phyloP scores from a whole-genome alignment of 2,329 filamentous ascomycete genomes.

The Sclerotinia borealis region DNA sequence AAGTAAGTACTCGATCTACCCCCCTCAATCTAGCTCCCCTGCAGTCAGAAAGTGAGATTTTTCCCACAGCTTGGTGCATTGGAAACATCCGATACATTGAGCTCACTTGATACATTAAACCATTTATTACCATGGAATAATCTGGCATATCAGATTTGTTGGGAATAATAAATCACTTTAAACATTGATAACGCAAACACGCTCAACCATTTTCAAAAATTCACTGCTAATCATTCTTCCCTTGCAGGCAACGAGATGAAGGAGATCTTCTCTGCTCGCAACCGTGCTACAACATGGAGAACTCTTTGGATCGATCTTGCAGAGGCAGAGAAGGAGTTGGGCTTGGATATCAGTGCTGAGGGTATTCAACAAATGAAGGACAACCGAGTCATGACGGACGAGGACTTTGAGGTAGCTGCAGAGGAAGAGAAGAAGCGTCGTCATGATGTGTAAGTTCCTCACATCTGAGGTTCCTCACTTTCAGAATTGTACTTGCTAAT shows the following conservation, averaged over 20 bases:
- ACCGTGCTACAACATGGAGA: conserved; percentile 41
- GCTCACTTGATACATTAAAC: no score
- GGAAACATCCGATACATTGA: no score
- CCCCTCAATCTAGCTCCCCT: neutral
- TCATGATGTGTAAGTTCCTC: conserved; percentile 49
- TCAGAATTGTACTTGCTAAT: neutral
- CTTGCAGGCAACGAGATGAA: conserved; percentile 54
- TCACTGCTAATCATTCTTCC: neutral
- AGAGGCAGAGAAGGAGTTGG: conserved; percentile 74
- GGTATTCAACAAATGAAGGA: conserved; percentile 71
- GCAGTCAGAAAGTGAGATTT: no score
- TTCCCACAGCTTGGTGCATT: neutral
- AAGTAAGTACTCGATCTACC: conserved; percentile 25
- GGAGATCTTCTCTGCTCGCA: conserved; percentile 71
- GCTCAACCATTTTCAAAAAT: neutral
- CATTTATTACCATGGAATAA: no score
- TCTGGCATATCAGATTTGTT: no score
- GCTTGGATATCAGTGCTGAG: conserved; percentile 66
- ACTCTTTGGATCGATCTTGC: conserved; percentile 78
- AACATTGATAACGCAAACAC: no score
- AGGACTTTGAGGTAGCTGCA: conserved; percentile 67
- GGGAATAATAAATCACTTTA: no score
- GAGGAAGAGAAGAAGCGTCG: conserved; percentile 70
- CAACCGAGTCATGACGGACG: conserved; percentile 68
- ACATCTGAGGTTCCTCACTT: conserved; percentile 30